These are phyloP conservation scores for Flaveria linearis DNA, from an alignment of 129 eudicot genomes.

Conservation along the genomic window DNA sequence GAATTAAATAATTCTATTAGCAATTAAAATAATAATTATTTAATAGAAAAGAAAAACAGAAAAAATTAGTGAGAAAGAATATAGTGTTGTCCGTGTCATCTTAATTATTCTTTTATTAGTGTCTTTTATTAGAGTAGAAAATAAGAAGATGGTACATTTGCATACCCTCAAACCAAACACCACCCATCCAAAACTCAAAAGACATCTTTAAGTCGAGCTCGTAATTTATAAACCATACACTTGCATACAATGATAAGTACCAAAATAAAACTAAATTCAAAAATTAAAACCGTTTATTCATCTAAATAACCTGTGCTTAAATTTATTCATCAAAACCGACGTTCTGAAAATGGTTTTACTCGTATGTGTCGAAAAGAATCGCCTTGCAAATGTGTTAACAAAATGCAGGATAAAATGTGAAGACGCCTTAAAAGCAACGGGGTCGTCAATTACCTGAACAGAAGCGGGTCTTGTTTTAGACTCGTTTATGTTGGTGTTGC, in stretches of 20 bases:
- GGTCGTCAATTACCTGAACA: constrained; percentile 58
- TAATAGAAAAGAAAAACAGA: too few relatives aligned
- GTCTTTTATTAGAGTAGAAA: too few relatives aligned
- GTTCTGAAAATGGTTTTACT: constrained; percentile 33
- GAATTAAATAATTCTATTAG: too few relatives aligned
- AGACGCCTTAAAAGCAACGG: constrained; percentile 53
- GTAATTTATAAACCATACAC: background rate
- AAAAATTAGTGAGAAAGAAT: too few relatives aligned
- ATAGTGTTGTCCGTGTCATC: too few relatives aligned
- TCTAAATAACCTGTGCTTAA: constrained; percentile 27
- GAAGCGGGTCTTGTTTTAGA: constrained; percentile 35
- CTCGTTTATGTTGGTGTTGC: constrained; percentile 59
- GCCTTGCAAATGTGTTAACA: constrained; percentile 49
- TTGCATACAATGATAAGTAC: background rate
- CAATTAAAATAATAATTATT: too few relatives aligned
- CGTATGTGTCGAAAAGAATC: constrained; percentile 20
- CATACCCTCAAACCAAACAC: too few relatives aligned
- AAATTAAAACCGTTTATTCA: constrained; percentile 21
- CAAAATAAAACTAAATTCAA: background rate
- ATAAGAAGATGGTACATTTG: too few relatives aligned
- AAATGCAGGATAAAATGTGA: constrained; percentile 61
- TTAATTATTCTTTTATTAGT: too few relatives aligned
- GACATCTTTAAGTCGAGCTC: too few relatives aligned
- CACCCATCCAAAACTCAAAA: too few relatives aligned
- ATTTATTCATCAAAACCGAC: constrained; percentile 31